Base-by-base conservation (phyloP, 208 protist genomes). In the Crithidia acanthocephali region DNA sequence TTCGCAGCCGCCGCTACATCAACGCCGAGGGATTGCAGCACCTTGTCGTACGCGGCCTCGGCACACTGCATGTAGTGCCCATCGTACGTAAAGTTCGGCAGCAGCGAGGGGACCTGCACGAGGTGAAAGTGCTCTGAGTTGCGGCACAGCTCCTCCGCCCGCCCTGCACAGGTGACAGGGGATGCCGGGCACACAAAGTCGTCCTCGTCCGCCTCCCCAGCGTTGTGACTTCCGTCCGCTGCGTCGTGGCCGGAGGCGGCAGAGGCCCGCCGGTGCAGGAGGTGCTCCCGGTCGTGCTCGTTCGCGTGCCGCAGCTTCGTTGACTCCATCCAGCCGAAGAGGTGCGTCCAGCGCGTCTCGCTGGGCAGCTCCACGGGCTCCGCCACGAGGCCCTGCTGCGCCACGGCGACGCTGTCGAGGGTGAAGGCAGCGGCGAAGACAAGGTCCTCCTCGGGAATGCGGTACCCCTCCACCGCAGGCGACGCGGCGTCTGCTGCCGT, bases 281-380 rank as follows among this genome's bases (percentile, higher is more conserved):
- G 69, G 44, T 76, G 45, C 35, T 44, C 15, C 16, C 76, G 73
- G 59, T 85, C 74, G n/a, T 79, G 45, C 68, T 84, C 71, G 35
- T 71, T 82, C 18, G 82, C 70, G 2, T 71, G 47, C 0, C 81
- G 66, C 52, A 89, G 79, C 69, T 79, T 83, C 32, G 30, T 64
- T 28, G 77, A 84, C 64, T 91, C 88, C 53, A 74, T 72, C 56
- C 89, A 70, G 15, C 83, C 85, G 48, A 84, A 94, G 35, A 74
- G 78, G 64, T 94, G 80, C 8, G 85, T 82, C 55, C 84, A 81
- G 28, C 72, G 72, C 16, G 83, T 91, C 68, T 90, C 88, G 61
- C 88, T 93, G 10, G 75, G 65, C 18, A 81, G 44, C 30, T 84
- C 85, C 33, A 80, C 69, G 42, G 76, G 57, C 6, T 25, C 2